phyloP scores from a whole-genome alignment of 2,329 filamentous ascomycete species.

The Xylaria sp. region DNA sequence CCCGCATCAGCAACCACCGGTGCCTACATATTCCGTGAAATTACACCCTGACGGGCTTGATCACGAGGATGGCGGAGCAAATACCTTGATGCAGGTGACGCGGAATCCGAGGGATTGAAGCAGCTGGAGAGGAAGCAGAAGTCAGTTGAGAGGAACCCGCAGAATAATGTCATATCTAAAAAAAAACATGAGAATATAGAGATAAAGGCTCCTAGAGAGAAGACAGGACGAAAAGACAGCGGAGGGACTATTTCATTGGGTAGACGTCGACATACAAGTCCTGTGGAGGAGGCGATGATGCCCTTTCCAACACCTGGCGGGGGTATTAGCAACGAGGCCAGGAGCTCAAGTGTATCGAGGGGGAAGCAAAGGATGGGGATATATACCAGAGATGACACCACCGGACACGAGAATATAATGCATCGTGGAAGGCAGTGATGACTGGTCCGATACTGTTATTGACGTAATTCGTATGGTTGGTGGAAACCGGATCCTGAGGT shows the following conservation, averaged over 20 bases:
- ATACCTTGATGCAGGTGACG: slow-evolving; percentile 46
- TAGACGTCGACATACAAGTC: slow-evolving; percentile 11
- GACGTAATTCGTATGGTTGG: neutral
- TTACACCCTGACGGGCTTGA: slow-evolving; percentile 38
- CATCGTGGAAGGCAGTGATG: slow-evolving; percentile 47
- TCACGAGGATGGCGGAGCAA: slow-evolving; percentile 48
- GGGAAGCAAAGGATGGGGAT: neutral
- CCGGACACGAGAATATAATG: slow-evolving; percentile 78
- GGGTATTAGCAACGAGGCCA: slow-evolving; percentile 15
- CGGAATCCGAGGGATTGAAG: slow-evolving; percentile 77
- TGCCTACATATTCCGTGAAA: neutral
- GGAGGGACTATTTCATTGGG: neutral
- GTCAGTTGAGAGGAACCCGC: neutral
- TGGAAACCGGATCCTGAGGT: slow-evolving; percentile 4
- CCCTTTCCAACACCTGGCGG: slow-evolving; percentile 22
- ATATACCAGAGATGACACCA: slow-evolving; percentile 46
- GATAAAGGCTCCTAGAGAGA: neutral
- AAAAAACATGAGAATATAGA: neutral
- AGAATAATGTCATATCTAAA: neutral
- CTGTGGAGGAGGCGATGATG: slow-evolving; percentile 25
- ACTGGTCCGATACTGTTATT: too few relatives aligned
- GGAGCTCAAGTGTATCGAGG: neutral
- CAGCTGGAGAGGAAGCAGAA: slow-evolving; percentile 64
- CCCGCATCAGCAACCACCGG: slow-evolving; percentile 13
- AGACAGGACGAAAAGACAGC: neutral